Percentiles rank a stretch among this genome's conserved stretches.
Evolutionary conservation across 1,139 yeast genomes (phyloP).

Genomic region (Blastobotrys serpentis): DNA sequence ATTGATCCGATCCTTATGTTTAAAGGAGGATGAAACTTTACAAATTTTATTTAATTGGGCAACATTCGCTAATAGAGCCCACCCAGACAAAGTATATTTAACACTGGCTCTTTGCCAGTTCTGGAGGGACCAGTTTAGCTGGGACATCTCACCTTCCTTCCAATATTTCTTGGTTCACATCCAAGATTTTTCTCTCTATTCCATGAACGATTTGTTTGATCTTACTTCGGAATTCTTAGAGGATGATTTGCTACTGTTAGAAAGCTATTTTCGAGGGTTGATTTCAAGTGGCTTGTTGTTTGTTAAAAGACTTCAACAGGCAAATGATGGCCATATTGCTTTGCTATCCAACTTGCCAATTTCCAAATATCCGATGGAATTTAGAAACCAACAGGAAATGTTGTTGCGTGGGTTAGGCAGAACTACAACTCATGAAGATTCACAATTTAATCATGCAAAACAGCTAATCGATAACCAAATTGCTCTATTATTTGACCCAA

Average conservation of each 20-base stretch:
- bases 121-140: slow-evolving; percentile 23
- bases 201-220: slow-evolving; percentile 46
- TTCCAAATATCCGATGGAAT: slow-evolving; percentile 19
- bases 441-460: not conserved
- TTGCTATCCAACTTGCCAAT: slow-evolving; percentile 56
- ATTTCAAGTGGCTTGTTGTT: slow-evolving; percentile 84
- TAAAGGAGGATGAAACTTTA: slow-evolving; percentile 25
- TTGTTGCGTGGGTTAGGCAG: slow-evolving; percentile 24
- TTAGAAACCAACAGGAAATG: slow-evolving; percentile 26
- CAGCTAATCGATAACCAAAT: not conserved
- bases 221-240: slow-evolving; percentile 56
- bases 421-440: slow-evolving; percentile 13
- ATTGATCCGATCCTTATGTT: slow-evolving; percentile 23
- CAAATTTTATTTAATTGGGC: slow-evolving; percentile 36
- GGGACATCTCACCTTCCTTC: slow-evolving; percentile 33
- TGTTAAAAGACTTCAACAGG: slow-evolving; percentile 30
- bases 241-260: slow-evolving; percentile 51
- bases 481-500: not conserved
- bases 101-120: slow-evolving; percentile 29
- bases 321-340: slow-evolving; percentile 48
- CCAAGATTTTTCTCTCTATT: slow-evolving; percentile 23
- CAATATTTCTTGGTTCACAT: slow-evolving; percentile 33
- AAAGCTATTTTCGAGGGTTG: slow-evolving; percentile 70
- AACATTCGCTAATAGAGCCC: slow-evolving; percentile 26
- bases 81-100: slow-evolving; percentile 29